These are phyloP conservation scores for Talinum fruticosum DNA, from an alignment of 148 eudicot genomes.

Conservation along the genomic window DNA sequence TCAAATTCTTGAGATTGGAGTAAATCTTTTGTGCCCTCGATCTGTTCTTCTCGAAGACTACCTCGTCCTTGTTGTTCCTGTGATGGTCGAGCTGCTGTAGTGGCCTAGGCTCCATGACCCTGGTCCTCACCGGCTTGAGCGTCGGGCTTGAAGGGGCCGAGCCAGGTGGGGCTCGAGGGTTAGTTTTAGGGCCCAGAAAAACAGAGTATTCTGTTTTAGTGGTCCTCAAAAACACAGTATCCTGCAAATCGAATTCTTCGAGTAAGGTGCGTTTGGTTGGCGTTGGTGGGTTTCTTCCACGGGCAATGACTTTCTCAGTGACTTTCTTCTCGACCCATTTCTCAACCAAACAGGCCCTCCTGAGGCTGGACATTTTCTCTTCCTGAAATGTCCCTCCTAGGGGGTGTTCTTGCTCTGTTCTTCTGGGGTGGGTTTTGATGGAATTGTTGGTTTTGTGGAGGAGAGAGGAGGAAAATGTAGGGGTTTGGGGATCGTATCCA, in stretches of 20 bases:
- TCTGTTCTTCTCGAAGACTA: slow-evolving; percentile 32
- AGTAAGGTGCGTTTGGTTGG: slow-evolving; percentile 18
- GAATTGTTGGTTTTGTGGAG: slow-evolving; percentile 68
- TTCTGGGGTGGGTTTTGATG: slow-evolving; percentile 19
- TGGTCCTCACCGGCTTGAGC: slow-evolving; percentile 46
- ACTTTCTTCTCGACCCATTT: slow-evolving; percentile 60
- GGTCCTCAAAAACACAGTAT: slow-evolving; percentile 47
- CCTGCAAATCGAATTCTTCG: slow-evolving; percentile 32
- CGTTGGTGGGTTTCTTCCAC: slow-evolving; percentile 21
- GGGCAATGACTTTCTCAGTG: slow-evolving; percentile 13
- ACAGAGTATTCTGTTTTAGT: slow-evolving; percentile 45
- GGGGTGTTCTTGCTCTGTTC: slow-evolving; percentile 15
- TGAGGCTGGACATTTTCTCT: slow-evolving; percentile 36
- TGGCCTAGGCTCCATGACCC: slow-evolving; percentile 7
- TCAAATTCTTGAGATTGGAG: slow-evolving; percentile 59
- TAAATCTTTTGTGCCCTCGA: slow-evolving; percentile 58
- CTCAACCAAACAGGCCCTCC: slow-evolving; percentile 53
- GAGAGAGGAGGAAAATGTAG: slow-evolving; percentile 68
- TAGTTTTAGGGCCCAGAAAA: slow-evolving; percentile 7
- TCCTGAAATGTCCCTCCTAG: slow-evolving; percentile 9
- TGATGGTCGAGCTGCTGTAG: neutral
- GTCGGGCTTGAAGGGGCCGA: slow-evolving; percentile 15
- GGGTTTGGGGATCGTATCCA: slow-evolving; percentile 29
- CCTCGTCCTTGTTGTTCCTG: slow-evolving; percentile 12
- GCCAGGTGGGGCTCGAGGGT: slow-evolving; percentile 13